phyloP scores from a whole-genome alignment of 768 basidiomycete species.

The Mycena filopes region DNA sequence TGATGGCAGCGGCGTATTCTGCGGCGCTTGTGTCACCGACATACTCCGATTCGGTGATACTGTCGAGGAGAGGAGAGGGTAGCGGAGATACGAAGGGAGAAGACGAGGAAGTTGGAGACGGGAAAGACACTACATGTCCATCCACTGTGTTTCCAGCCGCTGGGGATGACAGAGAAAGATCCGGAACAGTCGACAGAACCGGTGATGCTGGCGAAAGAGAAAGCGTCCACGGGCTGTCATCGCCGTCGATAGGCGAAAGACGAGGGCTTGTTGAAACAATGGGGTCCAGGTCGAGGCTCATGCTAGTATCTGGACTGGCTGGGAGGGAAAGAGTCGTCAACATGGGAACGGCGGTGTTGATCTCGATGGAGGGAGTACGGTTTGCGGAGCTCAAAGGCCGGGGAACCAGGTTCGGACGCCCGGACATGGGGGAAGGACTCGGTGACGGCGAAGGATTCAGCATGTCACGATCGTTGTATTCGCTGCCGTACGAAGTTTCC shows the following conservation, averaged over 20 bases:
- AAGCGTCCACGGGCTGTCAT: constrained; percentile 30
- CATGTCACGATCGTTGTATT: constrained; percentile 32
- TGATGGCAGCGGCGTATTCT: constrained; percentile 47
- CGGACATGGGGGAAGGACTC: constrained; percentile 26
- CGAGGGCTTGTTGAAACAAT: constrained; percentile 26
- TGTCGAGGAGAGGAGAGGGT: constrained; percentile 34
- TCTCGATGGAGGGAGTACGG: constrained; percentile 37
- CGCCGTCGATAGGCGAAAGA: constrained; percentile 27
- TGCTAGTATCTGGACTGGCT: constrained; percentile 35
- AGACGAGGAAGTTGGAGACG: constrained; percentile 30
- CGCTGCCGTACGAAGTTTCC: constrained; percentile 42
- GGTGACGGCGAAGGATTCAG: constrained; percentile 20
- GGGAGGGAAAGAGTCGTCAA: constrained; percentile 44
- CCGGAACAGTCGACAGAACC: constrained; percentile 22
- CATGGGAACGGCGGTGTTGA: constrained; percentile 34
- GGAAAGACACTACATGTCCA: constrained; percentile 32
- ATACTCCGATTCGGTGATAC: constrained; percentile 10
- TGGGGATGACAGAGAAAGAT: constrained; percentile 27
- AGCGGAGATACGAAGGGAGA: constrained; percentile 31
- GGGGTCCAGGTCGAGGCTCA: constrained; percentile 26
- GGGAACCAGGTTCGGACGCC: constrained; percentile 22
- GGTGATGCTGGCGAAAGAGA: constrained; percentile 30
- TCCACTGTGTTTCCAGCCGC: not conserved
- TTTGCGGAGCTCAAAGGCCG: constrained; percentile 18
- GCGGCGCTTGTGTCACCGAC: constrained; percentile 38